phyloP scores from a whole-genome alignment of 805 yeast genomes.

The Saccharomycopsis guyanensis region DNA sequence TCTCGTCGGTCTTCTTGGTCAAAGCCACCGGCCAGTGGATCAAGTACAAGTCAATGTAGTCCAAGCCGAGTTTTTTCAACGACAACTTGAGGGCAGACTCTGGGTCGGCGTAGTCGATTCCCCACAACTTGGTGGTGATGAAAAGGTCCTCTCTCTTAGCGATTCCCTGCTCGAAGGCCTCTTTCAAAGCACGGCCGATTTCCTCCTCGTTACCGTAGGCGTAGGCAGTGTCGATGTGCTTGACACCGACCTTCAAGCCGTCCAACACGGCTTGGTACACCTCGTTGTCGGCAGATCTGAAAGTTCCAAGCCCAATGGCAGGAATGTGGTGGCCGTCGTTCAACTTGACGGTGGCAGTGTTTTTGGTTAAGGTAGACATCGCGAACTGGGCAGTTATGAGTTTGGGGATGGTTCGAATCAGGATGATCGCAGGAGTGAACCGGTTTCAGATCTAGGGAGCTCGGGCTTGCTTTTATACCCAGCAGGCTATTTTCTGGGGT shows the following conservation, averaged over 20 bases:
- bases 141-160: constrained; percentile 41
- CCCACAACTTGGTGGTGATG: constrained; percentile 60
- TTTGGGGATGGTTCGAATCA: too few species aligned
- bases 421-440: too few species aligned
- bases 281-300: constrained; percentile 34
- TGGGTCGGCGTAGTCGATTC: constrained; percentile 32
- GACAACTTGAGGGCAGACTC: constrained; percentile 43
- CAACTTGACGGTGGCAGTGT: constrained; percentile 19
- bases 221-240: constrained; percentile 63
- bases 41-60: constrained; percentile 58
- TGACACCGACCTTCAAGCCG: constrained; percentile 47
- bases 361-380: constrained; percentile 8
- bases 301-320: constrained; percentile 43
- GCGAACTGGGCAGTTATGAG: too few species aligned
- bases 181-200: constrained; percentile 29
- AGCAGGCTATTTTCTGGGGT: too few species aligned
- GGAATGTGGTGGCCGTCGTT: constrained; percentile 27
- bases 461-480: too few species aligned
- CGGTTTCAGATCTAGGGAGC: too few species aligned
- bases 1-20: constrained; percentile 30
- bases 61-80: constrained; percentile 43
- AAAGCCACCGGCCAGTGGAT: constrained; percentile 59
- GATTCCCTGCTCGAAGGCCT: constrained; percentile 24
- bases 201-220: constrained; percentile 52
- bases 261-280: constrained; percentile 38